Percentiles rank a stretch among this genome's conserved stretches.
Evolutionary conservation across 1,284 basidiomycete species (phyloP).

Genomic region (Neolentinus lepideus): DNA sequence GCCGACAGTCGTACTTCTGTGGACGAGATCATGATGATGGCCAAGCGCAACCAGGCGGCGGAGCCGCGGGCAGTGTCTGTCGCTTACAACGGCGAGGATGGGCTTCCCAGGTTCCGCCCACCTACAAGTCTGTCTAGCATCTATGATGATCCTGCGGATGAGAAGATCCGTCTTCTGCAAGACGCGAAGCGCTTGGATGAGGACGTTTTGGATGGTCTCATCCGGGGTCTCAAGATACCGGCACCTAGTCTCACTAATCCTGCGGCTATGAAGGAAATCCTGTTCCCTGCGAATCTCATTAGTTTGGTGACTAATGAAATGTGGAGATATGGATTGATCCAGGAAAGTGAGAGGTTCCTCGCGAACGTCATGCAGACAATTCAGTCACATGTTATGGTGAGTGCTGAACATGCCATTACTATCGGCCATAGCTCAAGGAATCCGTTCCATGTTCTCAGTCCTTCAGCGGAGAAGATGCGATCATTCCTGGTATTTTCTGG

Average conservation of each 20-base stretch:
- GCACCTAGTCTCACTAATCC: slow-evolving; percentile 87
- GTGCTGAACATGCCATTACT: slow-evolving; percentile 20
- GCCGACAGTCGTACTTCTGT: slow-evolving; percentile 62
- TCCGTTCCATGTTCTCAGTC: slow-evolving; percentile 38
- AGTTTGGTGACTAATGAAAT: slow-evolving; percentile 98
- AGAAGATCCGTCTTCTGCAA: slow-evolving; percentile 92
- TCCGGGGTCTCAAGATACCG: slow-evolving; percentile 91
- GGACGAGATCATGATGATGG: slow-evolving; percentile 74
- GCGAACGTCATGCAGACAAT: slow-evolving; percentile 99
- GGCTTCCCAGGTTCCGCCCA: slow-evolving; percentile 57
- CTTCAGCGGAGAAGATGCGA: slow-evolving; percentile 91
- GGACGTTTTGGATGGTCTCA: slow-evolving; percentile 88
- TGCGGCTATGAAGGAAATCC: slow-evolving; percentile 92
- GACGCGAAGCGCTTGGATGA: slow-evolving; percentile 90
- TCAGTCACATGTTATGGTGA: slow-evolving; percentile 95
- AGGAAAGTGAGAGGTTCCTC: slow-evolving; percentile 95
- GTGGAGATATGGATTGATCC: slow-evolving; percentile 99
- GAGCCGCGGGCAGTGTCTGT: slow-evolving; percentile 92
- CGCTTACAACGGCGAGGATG: slow-evolving; percentile 78
- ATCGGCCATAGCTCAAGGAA: slow-evolving; percentile 5
- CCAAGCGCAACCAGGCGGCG: slow-evolving; percentile 65
- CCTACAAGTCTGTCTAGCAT: slow-evolving; percentile 69
- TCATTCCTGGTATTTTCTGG: slow-evolving; percentile 98
- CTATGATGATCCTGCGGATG: slow-evolving; percentile 87
- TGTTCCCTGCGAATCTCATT: slow-evolving; percentile 99